Percentiles rank a stretch among this genome's conserved stretches.
Evolutionary conservation across 495 filamentous ascomycete genomes (phyloP).

Genomic region (Penicillium salamii): DNA sequence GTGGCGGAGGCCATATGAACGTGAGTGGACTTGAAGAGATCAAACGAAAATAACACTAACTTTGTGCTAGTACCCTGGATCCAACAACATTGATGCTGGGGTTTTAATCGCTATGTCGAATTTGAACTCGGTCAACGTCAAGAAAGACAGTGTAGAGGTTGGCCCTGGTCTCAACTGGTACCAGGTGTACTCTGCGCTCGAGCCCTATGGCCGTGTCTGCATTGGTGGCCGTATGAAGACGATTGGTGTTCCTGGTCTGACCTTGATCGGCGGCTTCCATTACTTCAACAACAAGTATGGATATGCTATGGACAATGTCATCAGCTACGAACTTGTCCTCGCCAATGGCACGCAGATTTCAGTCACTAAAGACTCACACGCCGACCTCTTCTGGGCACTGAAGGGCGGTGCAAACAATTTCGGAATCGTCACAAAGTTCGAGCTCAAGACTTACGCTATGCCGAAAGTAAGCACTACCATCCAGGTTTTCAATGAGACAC

Average conservation of each 20-base stretch:
- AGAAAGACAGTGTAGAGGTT: constrained; percentile 21
- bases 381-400: constrained; percentile 39
- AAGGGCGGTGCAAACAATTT: constrained; percentile 43
- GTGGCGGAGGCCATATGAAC: constrained; percentile 36
- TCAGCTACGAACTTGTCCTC: constrained; percentile 28
- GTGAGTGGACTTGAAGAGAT: too few relatives aligned
- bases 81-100: constrained; percentile 30
- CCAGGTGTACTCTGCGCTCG: constrained; percentile 37
- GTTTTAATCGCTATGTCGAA: constrained; percentile 21
- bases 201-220: constrained; percentile 28
- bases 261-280: constrained; percentile 32
- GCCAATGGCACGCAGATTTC: constrained; percentile 28
- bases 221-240: constrained; percentile 35
- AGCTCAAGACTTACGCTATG: constrained; percentile 41
- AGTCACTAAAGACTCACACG: constrained; percentile 17
- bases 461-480: constrained; percentile 35
- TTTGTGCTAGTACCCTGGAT: constrained; percentile 21
- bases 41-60: too few relatives aligned
- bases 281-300: constrained; percentile 43
- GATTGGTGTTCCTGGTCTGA: constrained; percentile 42
- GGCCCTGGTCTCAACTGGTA: constrained; percentile 41
- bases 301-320: constrained; percentile 42
- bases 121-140: constrained; percentile 14
- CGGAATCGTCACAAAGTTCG: constrained; percentile 45
- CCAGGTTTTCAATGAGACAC: constrained; percentile 31